Conservation (phyloP, 805 yeast genomes). For the Millerozyma acaciae region DNA sequence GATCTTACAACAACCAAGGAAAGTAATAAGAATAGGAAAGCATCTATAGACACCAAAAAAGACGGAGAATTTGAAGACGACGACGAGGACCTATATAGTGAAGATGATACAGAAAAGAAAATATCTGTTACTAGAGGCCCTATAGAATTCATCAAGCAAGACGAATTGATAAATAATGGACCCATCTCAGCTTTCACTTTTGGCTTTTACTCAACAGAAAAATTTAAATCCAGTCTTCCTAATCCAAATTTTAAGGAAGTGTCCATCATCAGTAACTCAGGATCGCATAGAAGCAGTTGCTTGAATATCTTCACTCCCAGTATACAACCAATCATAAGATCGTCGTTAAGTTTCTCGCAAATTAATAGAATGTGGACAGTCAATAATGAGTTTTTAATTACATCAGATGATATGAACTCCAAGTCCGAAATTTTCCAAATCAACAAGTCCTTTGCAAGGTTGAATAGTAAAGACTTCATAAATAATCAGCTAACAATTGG, state of each 20-base stretch:
- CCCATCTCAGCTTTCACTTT: constrained; percentile 67
- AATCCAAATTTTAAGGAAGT: constrained; percentile 67
- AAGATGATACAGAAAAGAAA: constrained; percentile 29
- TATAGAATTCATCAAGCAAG: constrained; percentile 43
- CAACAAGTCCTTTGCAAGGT: constrained; percentile 55
- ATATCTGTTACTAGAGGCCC: constrained; percentile 12
- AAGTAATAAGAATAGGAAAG: constrained; percentile 5
- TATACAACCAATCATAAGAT: constrained; percentile 61
- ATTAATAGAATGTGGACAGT: constrained; percentile 76
- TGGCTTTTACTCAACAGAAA: constrained; percentile 56
- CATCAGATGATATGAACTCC: constrained; percentile 62
- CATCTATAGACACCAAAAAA: not conserved
- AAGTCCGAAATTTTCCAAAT: constrained; percentile 69
- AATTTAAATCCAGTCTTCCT: constrained; percentile 53
- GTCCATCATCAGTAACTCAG: constrained; percentile 68
- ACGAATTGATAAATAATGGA: constrained; percentile 61
- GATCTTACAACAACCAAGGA: constrained; percentile 3
- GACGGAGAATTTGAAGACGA: constrained; percentile 27
- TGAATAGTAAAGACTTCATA: constrained; percentile 59
- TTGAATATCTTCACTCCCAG: constrained; percentile 64
- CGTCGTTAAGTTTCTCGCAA: constrained; percentile 68
- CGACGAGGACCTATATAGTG: constrained; percentile 40
- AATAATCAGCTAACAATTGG: constrained; percentile 61
- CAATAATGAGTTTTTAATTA: constrained; percentile 57
- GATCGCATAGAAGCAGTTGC: constrained; percentile 52